Evolutionary conservation across 768 basidiomycete genomes (phyloP).

Genomic region (Tylopilus sp.): DNA sequence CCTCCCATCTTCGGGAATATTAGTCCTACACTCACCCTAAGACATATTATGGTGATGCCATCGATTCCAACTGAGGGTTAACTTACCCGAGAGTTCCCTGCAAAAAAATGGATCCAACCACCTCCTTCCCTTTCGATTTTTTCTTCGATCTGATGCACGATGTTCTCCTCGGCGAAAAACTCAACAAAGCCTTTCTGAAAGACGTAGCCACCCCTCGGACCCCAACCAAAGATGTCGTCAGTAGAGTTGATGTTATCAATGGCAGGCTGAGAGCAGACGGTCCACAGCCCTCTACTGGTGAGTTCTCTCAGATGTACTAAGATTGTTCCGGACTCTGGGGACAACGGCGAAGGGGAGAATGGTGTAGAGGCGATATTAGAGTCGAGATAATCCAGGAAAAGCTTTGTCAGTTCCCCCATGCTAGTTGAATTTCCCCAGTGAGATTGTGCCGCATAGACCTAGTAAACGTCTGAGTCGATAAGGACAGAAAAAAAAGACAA

Average conservation of each 20-base stretch:
- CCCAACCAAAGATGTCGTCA: constrained; percentile 87
- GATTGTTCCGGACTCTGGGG: constrained; percentile 78
- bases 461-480: neutral
- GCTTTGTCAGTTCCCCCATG: constrained; percentile 62
- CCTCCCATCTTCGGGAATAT: constrained; percentile 71
- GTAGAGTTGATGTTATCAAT: constrained; percentile 75
- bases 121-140: constrained; percentile 51
- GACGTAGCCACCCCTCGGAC: constrained; percentile 88
- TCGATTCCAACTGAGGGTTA: neutral
- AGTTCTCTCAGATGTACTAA: constrained; percentile 72
- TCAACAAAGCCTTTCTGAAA: constrained; percentile 98
- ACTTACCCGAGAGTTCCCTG: constrained; percentile 70
- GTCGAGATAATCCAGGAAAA: constrained; percentile 81
- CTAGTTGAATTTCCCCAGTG: constrained; percentile 73
- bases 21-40: constrained; percentile 77
- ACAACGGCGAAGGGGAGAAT: constrained; percentile 82
- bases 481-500: neutral
- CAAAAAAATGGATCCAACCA: constrained; percentile 82
- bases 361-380: constrained; percentile 75
- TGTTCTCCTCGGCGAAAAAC: constrained; percentile 74
- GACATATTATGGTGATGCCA: neutral
- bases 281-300: constrained; percentile 87
- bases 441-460: constrained; percentile 61
- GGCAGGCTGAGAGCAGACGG: constrained; percentile 94
- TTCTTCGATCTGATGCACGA: constrained; percentile 58